Evolutionary conservation across 495 filamentous ascomycete species (phyloP), one percentile per base, ranked within the genome.

Genomic region (Articulospora tetracladia): DNA sequence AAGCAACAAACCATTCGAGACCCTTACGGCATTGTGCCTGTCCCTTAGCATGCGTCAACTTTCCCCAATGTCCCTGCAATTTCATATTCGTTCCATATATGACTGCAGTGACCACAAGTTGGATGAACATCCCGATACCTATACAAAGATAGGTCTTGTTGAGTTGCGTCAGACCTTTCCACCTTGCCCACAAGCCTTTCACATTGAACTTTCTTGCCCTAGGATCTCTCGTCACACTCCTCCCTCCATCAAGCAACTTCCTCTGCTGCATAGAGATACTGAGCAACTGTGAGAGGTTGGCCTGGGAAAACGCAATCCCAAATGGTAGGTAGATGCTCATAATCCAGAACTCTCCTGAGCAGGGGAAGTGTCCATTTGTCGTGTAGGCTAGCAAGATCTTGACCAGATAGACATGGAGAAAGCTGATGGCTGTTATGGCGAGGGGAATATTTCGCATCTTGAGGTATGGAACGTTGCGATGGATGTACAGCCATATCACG

Each of bases 251-350:
- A 19, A 73, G 59, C 59, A 78, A 77, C 47, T 73, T 68, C 64
- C 73, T 73, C 66, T 85, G 82, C 27, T 74, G 68, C 62, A 74
- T 79, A 57, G 85, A 84, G 57, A 88, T 74, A 56, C 84, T 74
- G n/a, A 89, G 75, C 66, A 90, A 84, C 58, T 84, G 84, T 61
- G 73, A 79, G 69, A 88, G 88, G 41, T 81, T 79, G 41, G 82
- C 88, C 65, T 90, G 86, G 71, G 91, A 91, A 1, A 89, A 70
- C 19, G 83, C 87, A 61, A 91, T 80, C 26, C 88, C 88, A 25
- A 84, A 78, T 2, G 88, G 88, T 28, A 91, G 75, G 69, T 82
- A 87, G 44, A 84, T 78, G 53, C 85, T 80, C 88, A 92, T 92
- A 67, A 90, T 77, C 86, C 87, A 92, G 71, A 79, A 92, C 66